Evolutionary conservation across 2,329 filamentous ascomycete genomes (phyloP).

Genomic region (Colletotrichum somersetense): DNA sequence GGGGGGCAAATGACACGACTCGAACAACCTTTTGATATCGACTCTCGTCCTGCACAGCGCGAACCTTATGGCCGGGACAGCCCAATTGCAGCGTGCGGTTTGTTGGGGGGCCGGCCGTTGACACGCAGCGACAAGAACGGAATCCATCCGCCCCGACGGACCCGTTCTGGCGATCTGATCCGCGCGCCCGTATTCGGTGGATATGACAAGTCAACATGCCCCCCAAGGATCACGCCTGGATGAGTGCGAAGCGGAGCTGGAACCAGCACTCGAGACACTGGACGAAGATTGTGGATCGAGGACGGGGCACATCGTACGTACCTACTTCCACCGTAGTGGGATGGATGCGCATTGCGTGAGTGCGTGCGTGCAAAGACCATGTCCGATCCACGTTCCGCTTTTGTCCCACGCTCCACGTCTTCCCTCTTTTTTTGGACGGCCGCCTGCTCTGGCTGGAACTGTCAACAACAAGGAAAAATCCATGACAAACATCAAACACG

Average conservation of each 20-base stretch:
- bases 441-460: not conserved
- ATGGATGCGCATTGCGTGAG: not conserved
- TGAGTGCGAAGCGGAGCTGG: constrained; percentile 29
- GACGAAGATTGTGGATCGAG: constrained; percentile 17
- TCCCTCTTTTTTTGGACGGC: not conserved
- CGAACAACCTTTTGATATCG: constrained; percentile 22
- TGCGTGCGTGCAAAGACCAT: not conserved
- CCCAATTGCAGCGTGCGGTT: not conserved
- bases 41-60: constrained; percentile 12
- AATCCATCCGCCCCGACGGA: constrained; percentile 8
- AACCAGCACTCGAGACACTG: constrained; percentile 33
- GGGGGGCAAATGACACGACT: constrained; percentile 19
- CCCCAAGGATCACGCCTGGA: constrained; percentile 20
- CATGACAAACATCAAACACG: constrained; percentile 36
- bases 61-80: constrained; percentile 22
- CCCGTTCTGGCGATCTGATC: constrained; percentile 36
- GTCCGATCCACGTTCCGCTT: constrained; percentile 27
- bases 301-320: not conserved
- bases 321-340: too few relatives aligned
- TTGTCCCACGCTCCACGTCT: constrained; percentile 14
- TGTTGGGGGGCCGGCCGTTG: constrained; percentile 13
- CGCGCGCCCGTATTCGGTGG: constrained; percentile 18
- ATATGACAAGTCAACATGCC: not conserved
- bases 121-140: constrained; percentile 23
- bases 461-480: constrained; percentile 1